A percentile compares a stretch with the other conserved stretches of the same genome.
Evolutionary conservation across 1,284 basidiomycete species (phyloP).

Genomic region (Sporisorium reilianum): DNA sequence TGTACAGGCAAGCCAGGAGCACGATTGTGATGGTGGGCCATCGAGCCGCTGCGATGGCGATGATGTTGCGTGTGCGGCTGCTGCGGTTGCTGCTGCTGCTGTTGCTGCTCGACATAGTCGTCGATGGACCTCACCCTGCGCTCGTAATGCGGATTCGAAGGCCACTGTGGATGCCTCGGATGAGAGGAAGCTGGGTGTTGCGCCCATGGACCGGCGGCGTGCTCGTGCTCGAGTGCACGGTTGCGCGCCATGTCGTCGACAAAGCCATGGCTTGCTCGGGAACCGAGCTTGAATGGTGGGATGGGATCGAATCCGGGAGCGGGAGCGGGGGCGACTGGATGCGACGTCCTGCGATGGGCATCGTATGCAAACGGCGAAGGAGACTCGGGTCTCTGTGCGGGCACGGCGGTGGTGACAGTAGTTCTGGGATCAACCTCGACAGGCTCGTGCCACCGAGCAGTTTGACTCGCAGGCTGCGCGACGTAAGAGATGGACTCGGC

Average conservation of each 20-base stretch:
- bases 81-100: constrained; percentile 8
- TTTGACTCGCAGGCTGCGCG: constrained; percentile 3
- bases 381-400: constrained; percentile 17
- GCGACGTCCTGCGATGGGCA: constrained; percentile 21
- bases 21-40: constrained; percentile 15
- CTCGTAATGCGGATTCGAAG: constrained; percentile 5
- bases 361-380: constrained; percentile 49
- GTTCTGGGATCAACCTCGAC: background rate
- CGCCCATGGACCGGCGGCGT: background rate
- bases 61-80: constrained; percentile 9
- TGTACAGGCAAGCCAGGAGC: background rate
- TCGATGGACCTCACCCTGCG: constrained; percentile 38
- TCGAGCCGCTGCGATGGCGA: constrained; percentile 20
- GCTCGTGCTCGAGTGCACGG: constrained; percentile 16
- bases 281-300: background rate
- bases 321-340: constrained; percentile 4
- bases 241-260: constrained; percentile 17
- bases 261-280: constrained; percentile 16
- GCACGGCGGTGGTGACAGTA: background rate
- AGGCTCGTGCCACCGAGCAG: constrained; percentile 5
- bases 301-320: background rate
- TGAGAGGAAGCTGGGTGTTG: constrained; percentile 4
- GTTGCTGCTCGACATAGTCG: constrained; percentile 31
- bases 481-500: constrained; percentile 1
- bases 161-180: background rate